Percentiles rank a stretch among this genome's conserved stretches.
phyloP scores from a whole-genome alignment of 495 filamentous ascomycete genomes.

The Usnea hakonensis region DNA sequence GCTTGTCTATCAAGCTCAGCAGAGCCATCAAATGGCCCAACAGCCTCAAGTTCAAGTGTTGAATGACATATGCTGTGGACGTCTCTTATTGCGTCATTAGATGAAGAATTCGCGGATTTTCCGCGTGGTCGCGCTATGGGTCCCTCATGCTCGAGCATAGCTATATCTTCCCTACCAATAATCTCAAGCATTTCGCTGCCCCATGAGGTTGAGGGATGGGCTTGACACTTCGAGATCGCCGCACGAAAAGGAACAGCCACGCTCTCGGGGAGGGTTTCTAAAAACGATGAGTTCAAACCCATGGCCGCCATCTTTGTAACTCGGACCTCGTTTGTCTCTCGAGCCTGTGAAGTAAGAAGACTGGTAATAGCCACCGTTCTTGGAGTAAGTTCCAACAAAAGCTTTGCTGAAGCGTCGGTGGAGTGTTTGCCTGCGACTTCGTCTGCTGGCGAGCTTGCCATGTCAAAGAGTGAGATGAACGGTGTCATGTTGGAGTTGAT shows the following conservation, averaged over 20 bases:
- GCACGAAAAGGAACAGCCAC: slow-evolving; percentile 72
- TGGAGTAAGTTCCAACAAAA: slow-evolving; percentile 46
- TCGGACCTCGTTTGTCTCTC: slow-evolving; percentile 25
- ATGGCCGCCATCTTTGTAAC: slow-evolving; percentile 44
- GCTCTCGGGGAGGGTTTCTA: slow-evolving; percentile 80
- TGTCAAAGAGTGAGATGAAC: slow-evolving; percentile 54
- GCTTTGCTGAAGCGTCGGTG: slow-evolving; percentile 24
- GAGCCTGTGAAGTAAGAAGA: slow-evolving; percentile 38
- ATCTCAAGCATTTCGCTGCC: slow-evolving; percentile 58
- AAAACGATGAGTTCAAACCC: slow-evolving; percentile 47
- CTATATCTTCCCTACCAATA: slow-evolving; percentile 75
- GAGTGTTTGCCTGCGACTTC: slow-evolving; percentile 23
- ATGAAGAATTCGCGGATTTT: slow-evolving; percentile 38
- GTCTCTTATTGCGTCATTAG: slow-evolving; percentile 61
- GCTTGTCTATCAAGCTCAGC: slow-evolving; percentile 72
- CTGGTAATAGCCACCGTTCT: slow-evolving; percentile 58
- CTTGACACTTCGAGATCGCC: slow-evolving; percentile 73
- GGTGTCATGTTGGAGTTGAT: slow-evolving; percentile 30
- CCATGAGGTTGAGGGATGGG: slow-evolving; percentile 72
- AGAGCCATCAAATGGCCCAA: slow-evolving; percentile 55
- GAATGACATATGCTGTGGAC: slow-evolving; percentile 63
- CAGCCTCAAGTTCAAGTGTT: slow-evolving; percentile 49
- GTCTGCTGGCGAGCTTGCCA: slow-evolving; percentile 33
- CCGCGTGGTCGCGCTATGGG: slow-evolving; percentile 29
- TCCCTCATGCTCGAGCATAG: slow-evolving; percentile 50